Base-by-base conservation (phyloP, 306 rosid species). In the Purshia tridentata region DNA sequence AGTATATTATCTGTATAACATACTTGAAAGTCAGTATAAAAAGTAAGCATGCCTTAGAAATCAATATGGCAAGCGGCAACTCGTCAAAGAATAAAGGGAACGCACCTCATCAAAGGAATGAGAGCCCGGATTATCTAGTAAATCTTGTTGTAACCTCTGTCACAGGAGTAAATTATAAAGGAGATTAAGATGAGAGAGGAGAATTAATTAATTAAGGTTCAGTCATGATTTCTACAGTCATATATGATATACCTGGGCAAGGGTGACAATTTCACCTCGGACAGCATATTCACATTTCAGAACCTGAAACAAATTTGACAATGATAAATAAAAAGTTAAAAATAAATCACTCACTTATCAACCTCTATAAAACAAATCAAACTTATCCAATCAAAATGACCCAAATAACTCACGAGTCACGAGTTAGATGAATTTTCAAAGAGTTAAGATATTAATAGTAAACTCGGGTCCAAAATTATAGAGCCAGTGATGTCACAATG, bases 281-380 rank as follows among this genome's bases (percentile, higher is more conserved):
- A 94, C 97, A 77, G 99, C 97, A 82, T 94, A 94, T 87, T 94
- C 93, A 73, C 98, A 90, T 66, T 86, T 78, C 84, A 91, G 74
- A 86, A 94, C 92, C 99, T 94, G 79, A n/a, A 62, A 50, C 79
- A 51, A 15, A 52, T 9, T 52, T 52, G 52, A 20, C 23, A 13
- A 41, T 14, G 52, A 41, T 22, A 69, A 39, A 44, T 14, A 65
- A 40, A 53, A 53, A 0, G 35, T 55, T 41, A 5, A 13, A 39
- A 42, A 13, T 20, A 0, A 13, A 39, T 49, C 48, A 42, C 18
- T 64, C 50, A 18, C 11, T 2, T 9, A 39, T 19, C 55, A 66
- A 44, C 52, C 6, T 53, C 3, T 18, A 10, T 5, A 52, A 18
- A 55, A 11, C 6, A 39, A 55, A 22, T 35, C 35, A 15, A 56